Base-by-base conservation (phyloP, 2,329 filamentous ascomycete genomes). In the Hymenoscyphus infarciens region DNA sequence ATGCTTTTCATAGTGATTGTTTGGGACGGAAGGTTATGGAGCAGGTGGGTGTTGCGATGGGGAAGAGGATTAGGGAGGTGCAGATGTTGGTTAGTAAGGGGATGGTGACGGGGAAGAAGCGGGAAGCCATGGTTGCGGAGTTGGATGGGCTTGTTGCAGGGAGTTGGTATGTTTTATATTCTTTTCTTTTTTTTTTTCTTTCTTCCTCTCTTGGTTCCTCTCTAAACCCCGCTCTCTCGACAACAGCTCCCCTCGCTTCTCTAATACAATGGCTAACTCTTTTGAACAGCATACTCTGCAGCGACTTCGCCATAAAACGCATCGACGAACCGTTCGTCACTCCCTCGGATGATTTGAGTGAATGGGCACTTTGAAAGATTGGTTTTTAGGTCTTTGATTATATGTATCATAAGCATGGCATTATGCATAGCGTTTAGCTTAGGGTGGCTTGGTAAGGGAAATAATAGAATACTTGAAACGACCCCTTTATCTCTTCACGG, bases 1-100 rank as follows among this genome's bases (percentile, higher is more conserved):
- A 99, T 77, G 91, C 93, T 3, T 99, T 99, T 73, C 95, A 99
- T 76, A 94, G 91, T 52, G 95, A 99, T 74, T 99, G 95, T 75
- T 78, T 99, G 57, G 94, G 92, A 0, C 88, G 86, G 71, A 90
- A 89, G 73, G 92, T 98, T 0, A 82, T 97, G 60, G 90, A 94
- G 75, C 88, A 92, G 67, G 87, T 89, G 1, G 91, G 92, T 0
- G 80, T 88, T 59, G 88, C 86, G 19, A 91, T 89, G 76, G 87
- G 88, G 16, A 88, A 88, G 74, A 83, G 90, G 68, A 97, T 99
- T 69, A 85, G 86, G 64, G 92, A 97, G 76, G 79, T 97, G 68
- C 93, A 98, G 79, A 82, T 85, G 60, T 88, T 93, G 74, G 89
- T 98, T 67, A 89, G 87, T 67, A 90, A 88, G 74, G 92, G 90